These are phyloP conservation scores for Ensete glaucum DNA, from an alignment of 176 grass and related monocot species.

Conservation along the genomic window DNA sequence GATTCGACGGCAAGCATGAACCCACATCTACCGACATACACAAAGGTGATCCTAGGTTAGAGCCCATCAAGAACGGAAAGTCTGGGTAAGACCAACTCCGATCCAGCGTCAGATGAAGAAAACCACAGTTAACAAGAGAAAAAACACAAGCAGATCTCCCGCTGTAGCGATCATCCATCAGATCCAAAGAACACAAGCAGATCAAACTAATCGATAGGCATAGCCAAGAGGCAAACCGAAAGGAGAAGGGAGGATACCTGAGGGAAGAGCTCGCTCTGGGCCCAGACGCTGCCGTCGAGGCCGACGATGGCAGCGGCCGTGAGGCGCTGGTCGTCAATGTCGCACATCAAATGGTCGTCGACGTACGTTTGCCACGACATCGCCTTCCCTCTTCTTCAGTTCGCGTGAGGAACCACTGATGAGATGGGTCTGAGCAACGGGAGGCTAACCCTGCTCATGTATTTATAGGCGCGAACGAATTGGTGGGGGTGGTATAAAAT, in stretches of 20 bases:
- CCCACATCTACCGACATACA: neutral
- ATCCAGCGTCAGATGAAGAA: neutral
- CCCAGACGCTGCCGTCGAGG: constrained; percentile 38
- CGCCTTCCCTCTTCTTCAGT: neutral
- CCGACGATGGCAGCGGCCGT: constrained; percentile 44
- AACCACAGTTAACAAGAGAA: neutral
- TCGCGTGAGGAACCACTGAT: neutral
- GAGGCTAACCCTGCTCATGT: neutral
- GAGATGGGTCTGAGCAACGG: neutral
- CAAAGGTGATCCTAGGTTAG: neutral
- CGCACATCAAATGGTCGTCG: constrained; percentile 51
- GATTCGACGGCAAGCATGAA: neutral
- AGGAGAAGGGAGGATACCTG: constrained; percentile 1
- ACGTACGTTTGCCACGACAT: constrained; percentile 56
- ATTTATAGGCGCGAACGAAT: neutral
- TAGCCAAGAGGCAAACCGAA: neutral
- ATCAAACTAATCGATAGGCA: neutral
- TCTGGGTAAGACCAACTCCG: too few relatives aligned
- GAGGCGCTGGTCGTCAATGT: constrained; percentile 35
- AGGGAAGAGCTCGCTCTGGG: constrained; percentile 28
- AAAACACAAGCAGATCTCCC: neutral
- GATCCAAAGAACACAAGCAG: neutral
- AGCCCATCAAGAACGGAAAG: too few relatives aligned
- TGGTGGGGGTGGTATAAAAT: neutral
- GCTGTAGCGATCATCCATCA: neutral